Conservation (phyloP, 768 basidiomycete species). For the Termitomyces sp. region DNA sequence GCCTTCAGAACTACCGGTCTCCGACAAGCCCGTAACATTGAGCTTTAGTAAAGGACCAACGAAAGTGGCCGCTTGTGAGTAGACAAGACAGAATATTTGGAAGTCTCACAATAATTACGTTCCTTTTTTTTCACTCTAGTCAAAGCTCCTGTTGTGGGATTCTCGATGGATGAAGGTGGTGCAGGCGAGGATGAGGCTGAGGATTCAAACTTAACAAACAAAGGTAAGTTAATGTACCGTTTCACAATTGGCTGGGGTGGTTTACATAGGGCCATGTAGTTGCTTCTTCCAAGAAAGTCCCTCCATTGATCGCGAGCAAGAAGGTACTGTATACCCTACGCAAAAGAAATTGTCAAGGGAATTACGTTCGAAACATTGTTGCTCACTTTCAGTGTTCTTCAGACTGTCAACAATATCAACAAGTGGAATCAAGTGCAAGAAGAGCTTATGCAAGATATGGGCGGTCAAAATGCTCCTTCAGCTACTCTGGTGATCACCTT, state of each 20-base stretch:
- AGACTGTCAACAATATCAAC: conserved; percentile 87
- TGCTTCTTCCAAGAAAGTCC: conserved; percentile 59
- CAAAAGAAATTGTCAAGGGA: background rate
- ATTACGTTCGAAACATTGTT: conserved; percentile 1
- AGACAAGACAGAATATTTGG: background rate
- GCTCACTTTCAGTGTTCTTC: conserved; percentile 10
- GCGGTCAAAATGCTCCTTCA: conserved; percentile 16
- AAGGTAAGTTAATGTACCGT: conserved; percentile 40
- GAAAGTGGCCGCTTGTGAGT: conserved; percentile 24
- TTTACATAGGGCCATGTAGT: conserved; percentile 14
- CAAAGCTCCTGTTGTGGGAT: conserved; percentile 49
- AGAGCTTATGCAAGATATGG: conserved; percentile 56
- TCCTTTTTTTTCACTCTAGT: conserved; percentile 13
- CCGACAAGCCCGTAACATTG: conserved; percentile 76
- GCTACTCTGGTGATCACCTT: conserved; percentile 28
- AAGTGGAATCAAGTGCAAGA: conserved; percentile 98
- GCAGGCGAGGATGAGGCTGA: conserved; percentile 33
- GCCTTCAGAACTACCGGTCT: conserved; percentile 66
- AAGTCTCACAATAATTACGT: background rate
- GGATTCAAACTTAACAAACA: conserved; percentile 34
- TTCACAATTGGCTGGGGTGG: background rate
- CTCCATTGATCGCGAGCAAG: conserved; percentile 78
- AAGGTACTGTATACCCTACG: conserved; percentile 45
- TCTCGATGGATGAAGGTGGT: conserved; percentile 58
- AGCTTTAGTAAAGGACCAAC: conserved; percentile 56